These are phyloP conservation scores for Botryotinia narcissicola DNA, from an alignment of 2,329 filamentous ascomycete genomes.

Conservation along the genomic window DNA sequence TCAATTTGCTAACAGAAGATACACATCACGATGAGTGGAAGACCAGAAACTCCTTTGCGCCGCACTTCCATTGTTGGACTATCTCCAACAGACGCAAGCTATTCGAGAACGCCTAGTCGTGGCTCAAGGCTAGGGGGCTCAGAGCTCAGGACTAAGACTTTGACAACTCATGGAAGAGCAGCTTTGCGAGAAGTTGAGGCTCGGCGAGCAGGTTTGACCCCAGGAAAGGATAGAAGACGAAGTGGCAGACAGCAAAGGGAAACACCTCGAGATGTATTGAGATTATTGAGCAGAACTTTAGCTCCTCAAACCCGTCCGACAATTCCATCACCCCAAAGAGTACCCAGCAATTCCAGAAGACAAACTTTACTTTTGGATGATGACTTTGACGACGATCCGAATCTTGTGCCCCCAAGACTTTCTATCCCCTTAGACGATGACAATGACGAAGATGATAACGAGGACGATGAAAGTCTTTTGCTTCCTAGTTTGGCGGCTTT, in stretches of 20 bases:
- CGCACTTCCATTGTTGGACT: slow-evolving; percentile 36
- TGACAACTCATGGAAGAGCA: slow-evolving; percentile 60
- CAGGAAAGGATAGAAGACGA: slow-evolving; percentile 56
- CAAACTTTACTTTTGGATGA: slow-evolving; percentile 34
- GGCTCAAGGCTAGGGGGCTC: slow-evolving; percentile 29
- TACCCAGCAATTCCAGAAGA: slow-evolving; percentile 21
- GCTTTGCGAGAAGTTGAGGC: slow-evolving; percentile 58
- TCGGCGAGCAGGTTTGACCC: slow-evolving; percentile 60
- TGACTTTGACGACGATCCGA: slow-evolving; percentile 43
- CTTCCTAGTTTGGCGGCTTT: slow-evolving; percentile 53
- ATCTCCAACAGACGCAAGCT: slow-evolving; percentile 29
- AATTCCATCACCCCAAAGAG: slow-evolving; percentile 34
- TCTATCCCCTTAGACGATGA: slow-evolving; percentile 54
- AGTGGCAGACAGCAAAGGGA: slow-evolving; percentile 56
- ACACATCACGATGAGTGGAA: slow-evolving; percentile 31
- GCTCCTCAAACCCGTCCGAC: slow-evolving; percentile 44
- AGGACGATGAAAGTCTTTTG: slow-evolving; percentile 46
- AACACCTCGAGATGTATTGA: slow-evolving; percentile 53
- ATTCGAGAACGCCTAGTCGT: slow-evolving; percentile 33
- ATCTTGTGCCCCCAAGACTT: slow-evolving; percentile 52
- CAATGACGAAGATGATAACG: slow-evolving; percentile 51
- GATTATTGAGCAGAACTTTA: slow-evolving; percentile 53
- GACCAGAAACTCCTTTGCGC: slow-evolving; percentile 36
- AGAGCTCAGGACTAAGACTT: slow-evolving; percentile 28
- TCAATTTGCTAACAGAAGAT: neutral